Base-by-base conservation (phyloP, 2,329 filamentous ascomycete genomes). In the Penicillium sp. region DNA sequence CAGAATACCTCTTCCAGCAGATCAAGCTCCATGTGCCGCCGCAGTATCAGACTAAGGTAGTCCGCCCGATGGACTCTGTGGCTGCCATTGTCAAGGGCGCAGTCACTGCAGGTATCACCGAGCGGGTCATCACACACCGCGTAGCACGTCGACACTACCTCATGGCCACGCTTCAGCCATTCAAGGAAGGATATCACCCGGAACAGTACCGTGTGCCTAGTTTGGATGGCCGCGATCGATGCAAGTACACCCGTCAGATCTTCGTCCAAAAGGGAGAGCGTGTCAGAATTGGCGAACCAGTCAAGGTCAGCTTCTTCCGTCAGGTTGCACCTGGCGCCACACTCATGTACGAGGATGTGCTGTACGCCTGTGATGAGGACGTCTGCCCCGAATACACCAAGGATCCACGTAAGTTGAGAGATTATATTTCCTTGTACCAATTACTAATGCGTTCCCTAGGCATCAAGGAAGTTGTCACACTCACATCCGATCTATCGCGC, bases 311-410 rank as follows among this genome's bases (percentile, higher is more conserved):
- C 10, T 97, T 97, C 78, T 97, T 99, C 86, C 84, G 94, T 75
- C 94, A 97, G 75, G 94, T 99, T 53, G 94, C 94, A 6, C 94
- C 94, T 0, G 94, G 94, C 48, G 94, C 94, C 34, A 97, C 93
- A 1, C 85, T 99, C 66, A 97, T 99, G 94, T 99, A 99, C 74
- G 94, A 99, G 80, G 94, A 99, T 78, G 93, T 97, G 52, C 77
- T 97, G 56, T 97, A 97, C 74, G 94, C 93, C 49, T 99, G 94
- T 71, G 94, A 99, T 71, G 94, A 97, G 63, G 94, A 99, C 73
- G 90, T 96, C 50, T 97, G 93, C 76, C 94, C 94, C 1, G 94
- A 97, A 75, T 99, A 99, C 74, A 97, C 93, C 65, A 99, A 97
- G 76, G 94, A 99, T 85, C 93, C 94, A 66, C 90, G 94, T 96